Evolutionary conservation across 805 yeast species (phyloP), one percentile per base, ranked within the genome.

Genomic region (Ogataea trehaloabstinens): DNA sequence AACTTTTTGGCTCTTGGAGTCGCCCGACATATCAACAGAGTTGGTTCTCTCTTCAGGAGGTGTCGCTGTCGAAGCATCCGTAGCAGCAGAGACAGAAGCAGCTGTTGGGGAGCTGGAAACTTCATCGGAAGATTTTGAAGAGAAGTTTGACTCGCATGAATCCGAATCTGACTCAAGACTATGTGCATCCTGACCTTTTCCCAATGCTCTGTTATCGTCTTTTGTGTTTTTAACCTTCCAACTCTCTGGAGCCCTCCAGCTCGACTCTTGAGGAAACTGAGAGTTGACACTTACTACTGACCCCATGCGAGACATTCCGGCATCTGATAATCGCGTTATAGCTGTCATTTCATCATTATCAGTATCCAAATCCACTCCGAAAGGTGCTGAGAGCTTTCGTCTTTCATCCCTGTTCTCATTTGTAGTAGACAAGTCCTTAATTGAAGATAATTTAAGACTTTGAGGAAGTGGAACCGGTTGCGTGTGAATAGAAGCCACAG

Each of bases 221-320:
- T 28, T 40, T 6, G 55, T 53, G 25, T 44, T 41, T 44, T 72
- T 75, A 7, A 77, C 81, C 49, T 76, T 80, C 83, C 83, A 78
- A 44, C 76, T 70, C 39, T 77, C 81, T 2, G 83, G 83, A 4
- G 83, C 76, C 19, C 60, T 62, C 83, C 83, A 78, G 17, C 40
- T 36, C 4, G 53, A 36, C 28, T 49, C 44, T 7, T 36, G 39
- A 4, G 27, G 16, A 15, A 36, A 16, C 15, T 38, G 42, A 10
- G 42, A 28, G 12, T 40, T 16, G n/a, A 45, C 33, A 22, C 58
- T 55, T 4, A 40, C 37, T 19, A 42, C 41, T 3, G 61, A 55
- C n/a, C 45, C 53, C 34, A 52, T 38, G 32, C 60, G 43, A 2
- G 60, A 41, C 51, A 52, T 48, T 5, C 42, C 44, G 4, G 45